phyloP scores from a whole-genome alignment of 2,329 filamentous ascomycete genomes.

The Paracorniculantispora psalliotae region DNA sequence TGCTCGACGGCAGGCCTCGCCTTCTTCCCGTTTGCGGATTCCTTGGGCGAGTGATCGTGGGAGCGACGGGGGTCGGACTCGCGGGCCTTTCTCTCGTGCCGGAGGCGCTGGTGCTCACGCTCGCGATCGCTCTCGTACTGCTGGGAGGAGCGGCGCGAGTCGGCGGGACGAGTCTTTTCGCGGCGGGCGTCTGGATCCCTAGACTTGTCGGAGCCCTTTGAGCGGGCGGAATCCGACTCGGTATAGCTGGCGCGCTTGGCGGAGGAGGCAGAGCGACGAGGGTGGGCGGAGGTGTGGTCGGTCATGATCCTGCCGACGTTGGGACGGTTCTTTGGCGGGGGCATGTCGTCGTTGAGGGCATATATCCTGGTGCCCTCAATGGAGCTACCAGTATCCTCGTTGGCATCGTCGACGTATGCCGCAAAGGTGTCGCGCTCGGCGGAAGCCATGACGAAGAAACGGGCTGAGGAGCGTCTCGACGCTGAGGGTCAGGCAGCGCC shows the following conservation, averaged over 20 bases:
- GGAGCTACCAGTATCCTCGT: conserved; percentile 45
- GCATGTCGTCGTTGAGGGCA: conserved; percentile 41
- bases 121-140: conserved; percentile 25
- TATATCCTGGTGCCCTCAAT: conserved; percentile 38
- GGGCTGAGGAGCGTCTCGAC: conserved; percentile 2
- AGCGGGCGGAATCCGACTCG: conserved; percentile 42
- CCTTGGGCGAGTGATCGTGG: conserved; percentile 17
- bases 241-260: conserved; percentile 28
- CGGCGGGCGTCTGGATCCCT: conserved; percentile 16
- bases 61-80: conserved; percentile 17
- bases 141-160: conserved; percentile 16
- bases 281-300: conserved; percentile 27
- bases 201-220: conserved; percentile 23
- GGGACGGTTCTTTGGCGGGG: conserved; percentile 39
- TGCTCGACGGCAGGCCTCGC: conserved; percentile 27
- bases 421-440: conserved; percentile 29
- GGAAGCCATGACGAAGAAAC: conserved; percentile 37
- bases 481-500: conserved; percentile 12
- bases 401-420: conserved; percentile 47
- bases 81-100: conserved; percentile 17
- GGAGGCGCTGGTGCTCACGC: conserved; percentile 17
- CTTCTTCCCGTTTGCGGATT: conserved; percentile 18
- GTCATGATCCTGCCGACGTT: conserved; percentile 47
- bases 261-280: too few relatives aligned
- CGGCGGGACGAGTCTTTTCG: background rate